phyloP scores from a whole-genome alignment of 176 grass and related monocot species.

The Dendrocalamus sinicus region DNA sequence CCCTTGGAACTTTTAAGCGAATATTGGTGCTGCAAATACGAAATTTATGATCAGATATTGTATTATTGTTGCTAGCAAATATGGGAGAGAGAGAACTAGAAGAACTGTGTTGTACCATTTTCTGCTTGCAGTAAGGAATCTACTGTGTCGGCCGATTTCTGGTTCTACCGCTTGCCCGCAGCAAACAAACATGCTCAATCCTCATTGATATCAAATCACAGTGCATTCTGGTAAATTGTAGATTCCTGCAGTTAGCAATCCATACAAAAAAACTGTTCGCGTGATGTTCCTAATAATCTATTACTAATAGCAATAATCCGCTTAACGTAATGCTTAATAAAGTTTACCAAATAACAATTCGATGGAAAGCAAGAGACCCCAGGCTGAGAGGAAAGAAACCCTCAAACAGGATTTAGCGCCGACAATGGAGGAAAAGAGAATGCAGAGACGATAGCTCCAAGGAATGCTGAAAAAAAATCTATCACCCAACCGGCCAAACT shows the following conservation, averaged over 20 bases:
- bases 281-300: not conserved
- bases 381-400: not conserved
- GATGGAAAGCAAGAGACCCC: not conserved
- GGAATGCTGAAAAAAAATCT: constrained; percentile 12
- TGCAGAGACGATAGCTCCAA: not conserved
- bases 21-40: constrained; percentile 60
- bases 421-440: not conserved
- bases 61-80: not conserved
- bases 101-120: constrained; percentile 53
- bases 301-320: constrained; percentile 2
- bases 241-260: not conserved
- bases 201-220: constrained; percentile 41
- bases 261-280: not conserved
- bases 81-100: not conserved
- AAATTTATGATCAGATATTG: constrained; percentile 1
- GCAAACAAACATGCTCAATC: constrained; percentile 39
- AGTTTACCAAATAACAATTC: not conserved
- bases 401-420: constrained; percentile 15
- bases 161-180: constrained; percentile 24
- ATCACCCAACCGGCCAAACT: not conserved
- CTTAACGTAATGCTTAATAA: not conserved
- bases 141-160: constrained; percentile 28
- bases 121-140: constrained; percentile 15
- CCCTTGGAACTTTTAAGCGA: constrained; percentile 71
- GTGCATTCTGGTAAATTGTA: constrained; percentile 35